A percentile compares a stretch with the other conserved stretches of the same genome.
phyloP scores from a whole-genome alignment of 495 filamentous ascomycete species.

The Aspergillus haitiensis region DNA sequence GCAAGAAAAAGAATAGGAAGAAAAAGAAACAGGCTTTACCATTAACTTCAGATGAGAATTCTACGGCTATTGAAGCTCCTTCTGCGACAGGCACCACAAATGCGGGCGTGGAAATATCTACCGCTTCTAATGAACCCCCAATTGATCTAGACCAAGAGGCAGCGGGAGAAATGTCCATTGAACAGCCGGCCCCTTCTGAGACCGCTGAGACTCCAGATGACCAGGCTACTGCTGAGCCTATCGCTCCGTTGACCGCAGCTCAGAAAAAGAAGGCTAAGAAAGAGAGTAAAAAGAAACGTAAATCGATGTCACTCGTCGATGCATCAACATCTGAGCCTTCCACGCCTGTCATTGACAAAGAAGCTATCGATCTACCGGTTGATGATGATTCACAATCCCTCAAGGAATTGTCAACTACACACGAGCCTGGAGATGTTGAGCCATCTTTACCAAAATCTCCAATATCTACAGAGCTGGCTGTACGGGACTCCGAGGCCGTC shows the following conservation, averaged over 20 bases:
- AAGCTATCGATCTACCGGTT: neutral
- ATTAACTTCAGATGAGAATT: constrained; percentile 3
- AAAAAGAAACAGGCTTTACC: constrained; percentile 28
- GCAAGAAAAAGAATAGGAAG: constrained; percentile 36
- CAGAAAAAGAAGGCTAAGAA: constrained; percentile 28
- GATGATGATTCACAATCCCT: neutral
- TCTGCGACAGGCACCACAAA: neutral
- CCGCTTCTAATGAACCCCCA: constrained; percentile 12
- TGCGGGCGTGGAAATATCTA: constrained; percentile 5
- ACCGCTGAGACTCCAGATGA: constrained; percentile 5
- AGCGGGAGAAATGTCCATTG: constrained; percentile 8
- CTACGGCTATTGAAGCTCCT: neutral
- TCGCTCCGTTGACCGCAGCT: constrained; percentile 19
- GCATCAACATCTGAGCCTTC: constrained; percentile 14
- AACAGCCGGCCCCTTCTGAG: constrained; percentile 9
- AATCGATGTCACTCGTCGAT: constrained; percentile 18
- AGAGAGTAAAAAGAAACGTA: constrained; percentile 28
- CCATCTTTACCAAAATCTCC: too few species aligned
- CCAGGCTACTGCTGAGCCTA: constrained; percentile 6
- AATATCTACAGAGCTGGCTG: too few species aligned
- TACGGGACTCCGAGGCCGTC: too few species aligned
- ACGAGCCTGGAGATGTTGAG: too few species aligned
- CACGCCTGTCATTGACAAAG: constrained; percentile 13
- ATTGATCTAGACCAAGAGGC: constrained; percentile 7
- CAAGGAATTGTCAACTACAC: neutral